Conservation (phyloP, 2,329 filamentous ascomycete genomes). For the Fusarium lateritium region DNA sequence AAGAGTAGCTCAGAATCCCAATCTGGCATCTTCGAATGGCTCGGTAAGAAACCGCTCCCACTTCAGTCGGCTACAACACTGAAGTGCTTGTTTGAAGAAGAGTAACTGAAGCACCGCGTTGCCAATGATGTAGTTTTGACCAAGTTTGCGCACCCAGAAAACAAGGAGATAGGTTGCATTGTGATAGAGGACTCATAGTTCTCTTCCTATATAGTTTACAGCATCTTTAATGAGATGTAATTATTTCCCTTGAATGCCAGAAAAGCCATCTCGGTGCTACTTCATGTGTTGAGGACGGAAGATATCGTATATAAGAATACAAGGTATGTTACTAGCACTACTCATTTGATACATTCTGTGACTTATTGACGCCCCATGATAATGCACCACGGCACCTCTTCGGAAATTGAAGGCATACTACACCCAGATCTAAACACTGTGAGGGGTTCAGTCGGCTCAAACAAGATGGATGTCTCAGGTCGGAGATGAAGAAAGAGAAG, state of each 20-base stretch:
- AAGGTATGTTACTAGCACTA: too few species aligned
- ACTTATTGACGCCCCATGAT: neutral
- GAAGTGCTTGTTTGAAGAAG: constrained; percentile 18
- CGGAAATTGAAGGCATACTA: constrained; percentile 11
- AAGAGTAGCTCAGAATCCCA: neutral
- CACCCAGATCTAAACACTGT: neutral
- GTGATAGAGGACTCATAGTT: neutral
- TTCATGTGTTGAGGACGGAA: too few species aligned
- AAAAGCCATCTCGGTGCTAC: neutral
- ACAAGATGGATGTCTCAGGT: neutral
- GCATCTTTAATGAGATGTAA: neutral
- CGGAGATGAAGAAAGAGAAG: constrained; percentile 1
- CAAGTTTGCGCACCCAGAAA: neutral
- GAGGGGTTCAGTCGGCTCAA: constrained; percentile 13
- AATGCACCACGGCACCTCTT: neutral
- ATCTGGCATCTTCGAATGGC: constrained; percentile 11
- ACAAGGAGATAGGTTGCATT: neutral
- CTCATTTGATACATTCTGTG: neutral
- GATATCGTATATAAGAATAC: neutral
- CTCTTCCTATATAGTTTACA: neutral
- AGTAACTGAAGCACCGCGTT: neutral
- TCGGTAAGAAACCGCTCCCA: neutral
- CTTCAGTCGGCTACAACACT: constrained; percentile 6
- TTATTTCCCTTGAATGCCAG: neutral
- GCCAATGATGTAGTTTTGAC: neutral